Evolutionary conservation across 208 protist species (phyloP).

Genomic region (Wallacemonas collosoma): DNA sequence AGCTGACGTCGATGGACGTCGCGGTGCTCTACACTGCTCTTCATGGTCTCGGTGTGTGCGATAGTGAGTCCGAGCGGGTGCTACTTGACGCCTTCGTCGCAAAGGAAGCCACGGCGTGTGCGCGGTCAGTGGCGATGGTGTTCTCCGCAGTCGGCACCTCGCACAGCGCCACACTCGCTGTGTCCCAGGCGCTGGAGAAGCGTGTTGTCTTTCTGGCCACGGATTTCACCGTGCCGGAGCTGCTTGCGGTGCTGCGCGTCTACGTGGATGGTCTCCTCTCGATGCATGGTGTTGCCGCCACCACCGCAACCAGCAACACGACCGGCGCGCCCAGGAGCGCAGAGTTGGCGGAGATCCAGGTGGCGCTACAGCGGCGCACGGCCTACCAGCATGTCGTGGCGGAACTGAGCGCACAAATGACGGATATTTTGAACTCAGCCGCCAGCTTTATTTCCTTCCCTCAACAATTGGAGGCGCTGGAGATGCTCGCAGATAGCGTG

Average conservation of each 20-base stretch:
- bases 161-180: conserved; percentile 24
- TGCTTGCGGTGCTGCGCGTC: conserved; percentile 71
- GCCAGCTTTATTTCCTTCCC: conserved; percentile 57
- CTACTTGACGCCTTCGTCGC: conserved; percentile 44
- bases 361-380: conserved; percentile 49
- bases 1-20: conserved; percentile 65
- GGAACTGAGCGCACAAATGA: conserved; percentile 62
- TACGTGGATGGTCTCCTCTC: conserved; percentile 60
- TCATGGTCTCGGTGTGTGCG: conserved; percentile 22
- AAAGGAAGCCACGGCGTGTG: conserved; percentile 36
- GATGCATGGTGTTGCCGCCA: conserved; percentile 27
- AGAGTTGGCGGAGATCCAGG: conserved; percentile 26
- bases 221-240: conserved; percentile 77
- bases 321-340: background rate
- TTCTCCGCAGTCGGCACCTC: conserved; percentile 47
- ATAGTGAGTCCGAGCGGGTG: conserved; percentile 23
- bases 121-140: conserved; percentile 72
- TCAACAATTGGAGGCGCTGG: conserved; percentile 62
- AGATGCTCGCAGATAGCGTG: conserved; percentile 42
- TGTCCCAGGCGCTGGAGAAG: conserved; percentile 59
- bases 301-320: background rate
- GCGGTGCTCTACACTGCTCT: conserved; percentile 72
- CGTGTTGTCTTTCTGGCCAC: conserved; percentile 77
- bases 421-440: conserved; percentile 52
- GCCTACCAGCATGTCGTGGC: conserved; percentile 47